A percentile compares a stretch with the other conserved stretches of the same genome.
phyloP scores from a whole-genome alignment of 805 yeast genomes.

The Kazachstania kunashirensis region DNA sequence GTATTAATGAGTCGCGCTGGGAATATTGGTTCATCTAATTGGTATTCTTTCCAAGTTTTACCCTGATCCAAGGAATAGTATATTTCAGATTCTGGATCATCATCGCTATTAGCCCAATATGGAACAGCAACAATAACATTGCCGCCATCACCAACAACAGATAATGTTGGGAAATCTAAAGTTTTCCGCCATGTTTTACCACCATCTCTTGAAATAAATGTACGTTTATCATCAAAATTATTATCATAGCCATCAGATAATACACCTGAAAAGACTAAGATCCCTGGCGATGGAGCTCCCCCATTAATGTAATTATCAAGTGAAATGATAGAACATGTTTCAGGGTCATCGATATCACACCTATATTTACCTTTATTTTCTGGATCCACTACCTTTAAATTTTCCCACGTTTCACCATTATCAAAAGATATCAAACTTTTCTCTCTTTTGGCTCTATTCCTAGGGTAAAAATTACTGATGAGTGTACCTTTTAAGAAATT shows the following conservation, averaged over 20 bases:
- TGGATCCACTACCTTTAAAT: slow-evolving; percentile 38
- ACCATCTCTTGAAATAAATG: slow-evolving; percentile 67
- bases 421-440: slow-evolving; percentile 35
- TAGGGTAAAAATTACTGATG: slow-evolving; percentile 8
- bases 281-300: slow-evolving; percentile 48
- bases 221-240: slow-evolving; percentile 20
- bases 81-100: slow-evolving; percentile 29
- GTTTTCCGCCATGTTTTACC: slow-evolving; percentile 63
- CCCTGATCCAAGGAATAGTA: slow-evolving; percentile 69
- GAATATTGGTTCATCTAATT: slow-evolving; percentile 36
- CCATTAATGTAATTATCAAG: slow-evolving; percentile 32
- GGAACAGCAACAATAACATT: slow-evolving; percentile 60
- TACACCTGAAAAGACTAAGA: slow-evolving; percentile 20
- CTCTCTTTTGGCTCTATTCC: slow-evolving; percentile 17
- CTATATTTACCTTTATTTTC: slow-evolving; percentile 20
- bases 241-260: slow-evolving; percentile 11
- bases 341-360: slow-evolving; percentile 28
- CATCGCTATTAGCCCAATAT: slow-evolving; percentile 28
- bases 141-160: slow-evolving; percentile 70
- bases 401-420: slow-evolving; percentile 46
- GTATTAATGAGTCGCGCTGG: slow-evolving; percentile 39
- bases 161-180: slow-evolving; percentile 42
- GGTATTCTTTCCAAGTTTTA: slow-evolving; percentile 44
- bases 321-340: slow-evolving; percentile 41
- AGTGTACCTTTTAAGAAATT: slow-evolving; percentile 18